These are phyloP conservation scores for Tylopilus balloui DNA, from an alignment of 768 basidiomycete genomes.

Conservation along the genomic window DNA sequence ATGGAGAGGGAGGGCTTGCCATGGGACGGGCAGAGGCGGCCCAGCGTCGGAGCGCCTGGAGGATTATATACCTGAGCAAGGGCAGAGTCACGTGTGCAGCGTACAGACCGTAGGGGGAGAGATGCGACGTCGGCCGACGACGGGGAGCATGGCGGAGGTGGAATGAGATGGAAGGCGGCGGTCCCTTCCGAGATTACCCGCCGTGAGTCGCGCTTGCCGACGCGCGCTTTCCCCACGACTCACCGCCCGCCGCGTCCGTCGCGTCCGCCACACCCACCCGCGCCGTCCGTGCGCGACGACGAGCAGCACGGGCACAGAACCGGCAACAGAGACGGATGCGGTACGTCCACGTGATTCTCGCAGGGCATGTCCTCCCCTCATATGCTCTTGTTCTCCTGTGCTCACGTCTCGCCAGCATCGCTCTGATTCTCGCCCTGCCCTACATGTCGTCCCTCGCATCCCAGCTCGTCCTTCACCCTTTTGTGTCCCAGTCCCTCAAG, in stretches of 20 bases:
- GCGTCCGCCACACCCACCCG: not conserved
- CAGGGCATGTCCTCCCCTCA: not conserved
- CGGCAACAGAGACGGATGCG: constrained; percentile 3
- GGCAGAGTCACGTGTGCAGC: constrained; percentile 21
- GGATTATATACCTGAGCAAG: not conserved
- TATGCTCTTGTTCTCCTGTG: not conserved
- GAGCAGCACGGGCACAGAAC: not conserved
- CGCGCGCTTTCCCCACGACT: constrained; percentile 1
- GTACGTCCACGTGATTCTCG: constrained; percentile 28
- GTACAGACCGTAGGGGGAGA: constrained; percentile 3
- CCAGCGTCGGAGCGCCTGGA: constrained; percentile 12
- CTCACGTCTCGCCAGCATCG: constrained; percentile 3
- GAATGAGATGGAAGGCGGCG: not conserved
- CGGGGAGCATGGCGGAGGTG: constrained; percentile 11
- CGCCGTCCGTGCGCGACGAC: not conserved
- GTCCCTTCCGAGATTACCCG: constrained; percentile 12
- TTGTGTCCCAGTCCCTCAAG: constrained; percentile 69
- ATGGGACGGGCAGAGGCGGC: constrained; percentile 34
- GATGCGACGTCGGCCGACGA: constrained; percentile 10
- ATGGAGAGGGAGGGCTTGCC: constrained; percentile 23
- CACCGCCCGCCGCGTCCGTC: no score
- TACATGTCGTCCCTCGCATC: constrained; percentile 46
- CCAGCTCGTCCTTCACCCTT: constrained; percentile 83
- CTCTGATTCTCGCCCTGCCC: constrained; percentile 10
- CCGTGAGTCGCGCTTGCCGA: not conserved